phyloP scores from a whole-genome alignment of 805 yeast genomes.

The Tetrapisispora fleetii region DNA sequence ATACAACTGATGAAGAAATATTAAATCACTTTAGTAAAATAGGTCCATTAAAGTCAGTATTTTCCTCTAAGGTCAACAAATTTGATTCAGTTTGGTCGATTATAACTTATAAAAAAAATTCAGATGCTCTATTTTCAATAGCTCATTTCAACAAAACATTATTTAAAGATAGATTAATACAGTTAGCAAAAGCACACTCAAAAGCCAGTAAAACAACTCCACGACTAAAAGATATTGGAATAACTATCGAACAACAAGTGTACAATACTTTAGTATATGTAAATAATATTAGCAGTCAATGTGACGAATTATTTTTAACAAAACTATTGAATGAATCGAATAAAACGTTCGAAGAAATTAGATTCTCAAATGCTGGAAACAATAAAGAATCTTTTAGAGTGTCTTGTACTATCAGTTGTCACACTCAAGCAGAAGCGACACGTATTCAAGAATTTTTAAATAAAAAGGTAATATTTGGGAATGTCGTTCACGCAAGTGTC shows the following conservation, averaged over 20 bases:
- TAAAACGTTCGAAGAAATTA: constrained; percentile 4
- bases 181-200: constrained; percentile 19
- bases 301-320: constrained; percentile 19
- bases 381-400: constrained; percentile 9
- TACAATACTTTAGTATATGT: constrained; percentile 16
- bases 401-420: constrained; percentile 18
- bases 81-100: constrained; percentile 31
- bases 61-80: constrained; percentile 20
- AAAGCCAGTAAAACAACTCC: constrained; percentile 4
- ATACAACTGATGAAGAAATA: constrained; percentile 24
- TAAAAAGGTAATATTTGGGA: constrained; percentile 22
- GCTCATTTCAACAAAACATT: constrained; percentile 21
- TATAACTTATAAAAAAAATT: constrained; percentile 33
- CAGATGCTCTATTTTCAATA: constrained; percentile 31
- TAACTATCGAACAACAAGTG: not conserved
- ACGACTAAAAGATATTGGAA: not conserved
- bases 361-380: constrained; percentile 1
- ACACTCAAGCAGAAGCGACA: constrained; percentile 13
- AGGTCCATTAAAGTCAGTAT: constrained; percentile 30
- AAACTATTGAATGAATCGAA: constrained; percentile 19
- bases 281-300: constrained; percentile 19
- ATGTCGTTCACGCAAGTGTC: constrained; percentile 7
- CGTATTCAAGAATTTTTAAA: constrained; percentile 16
- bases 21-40: constrained; percentile 21
- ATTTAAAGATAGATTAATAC: constrained; percentile 21